phyloP scores from a whole-genome alignment of 1,284 basidiomycete species.

The Austroboletus niveus region DNA sequence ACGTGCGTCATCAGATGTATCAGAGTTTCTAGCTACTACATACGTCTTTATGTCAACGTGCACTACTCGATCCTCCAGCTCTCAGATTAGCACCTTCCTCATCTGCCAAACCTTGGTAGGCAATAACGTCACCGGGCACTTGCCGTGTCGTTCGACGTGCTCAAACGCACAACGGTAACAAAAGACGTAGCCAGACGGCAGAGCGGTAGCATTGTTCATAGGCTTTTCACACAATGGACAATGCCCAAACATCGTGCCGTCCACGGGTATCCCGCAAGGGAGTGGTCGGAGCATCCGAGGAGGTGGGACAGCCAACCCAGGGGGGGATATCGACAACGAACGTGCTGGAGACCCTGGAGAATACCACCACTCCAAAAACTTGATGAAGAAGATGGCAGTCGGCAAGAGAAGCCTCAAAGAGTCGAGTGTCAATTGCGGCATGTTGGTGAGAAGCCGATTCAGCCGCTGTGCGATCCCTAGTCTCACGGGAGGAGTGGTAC shows the following conservation, averaged over 20 bases:
- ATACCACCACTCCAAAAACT: conserved; percentile 99
- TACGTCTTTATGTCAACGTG: conserved; percentile 1
- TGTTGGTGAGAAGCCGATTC: conserved; percentile 45
- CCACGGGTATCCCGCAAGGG: conserved; percentile 59
- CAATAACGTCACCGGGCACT: conserved; percentile 86
- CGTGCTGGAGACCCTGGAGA: conserved; percentile 89
- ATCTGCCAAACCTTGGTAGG: conserved; percentile 77
- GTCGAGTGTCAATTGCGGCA: conserved; percentile 66
- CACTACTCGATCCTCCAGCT: not conserved
- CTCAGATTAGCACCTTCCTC: conserved; percentile 80
- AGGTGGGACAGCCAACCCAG: conserved; percentile 70
- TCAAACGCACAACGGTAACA: conserved; percentile 93
- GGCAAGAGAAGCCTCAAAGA: conserved; percentile 84
- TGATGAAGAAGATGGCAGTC: conserved; percentile 93
- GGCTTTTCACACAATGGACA: conserved; percentile 81
- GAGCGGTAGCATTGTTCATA: conserved; percentile 86
- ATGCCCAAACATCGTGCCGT: conserved; percentile 65
- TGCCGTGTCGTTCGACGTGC: conserved; percentile 74
- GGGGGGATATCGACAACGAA: conserved; percentile 56
- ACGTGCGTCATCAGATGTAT: conserved; percentile 23
- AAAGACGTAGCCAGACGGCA: conserved; percentile 93
- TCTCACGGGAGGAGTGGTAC: conserved; percentile 31
- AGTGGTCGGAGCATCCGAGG: conserved; percentile 74
- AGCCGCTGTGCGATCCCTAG: conserved; percentile 42
- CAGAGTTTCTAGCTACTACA: not conserved